Base-by-base conservation (phyloP, 768 basidiomycete species). In the Auricularia auricula-judae region DNA sequence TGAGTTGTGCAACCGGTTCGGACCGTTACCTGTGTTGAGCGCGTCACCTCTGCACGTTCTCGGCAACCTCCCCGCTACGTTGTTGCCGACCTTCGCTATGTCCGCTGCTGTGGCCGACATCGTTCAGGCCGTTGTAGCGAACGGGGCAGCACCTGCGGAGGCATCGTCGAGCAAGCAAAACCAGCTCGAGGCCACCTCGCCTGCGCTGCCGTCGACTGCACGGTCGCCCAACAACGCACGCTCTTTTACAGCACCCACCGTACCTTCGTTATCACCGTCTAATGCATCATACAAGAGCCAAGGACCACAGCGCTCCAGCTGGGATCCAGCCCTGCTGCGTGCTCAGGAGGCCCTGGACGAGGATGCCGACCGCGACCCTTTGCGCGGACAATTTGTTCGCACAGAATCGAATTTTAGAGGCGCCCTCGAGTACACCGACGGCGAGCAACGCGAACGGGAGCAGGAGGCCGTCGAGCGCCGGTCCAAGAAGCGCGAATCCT, bases 351-450 rank as follows among this genome's bases (percentile, higher is more conserved):
- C 10, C 21, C 23, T 58, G 29, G 56, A 64, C 16, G 63, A 64
- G 71, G 80, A 70, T 62, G 72, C 64, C 4, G 70, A 72, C 18
- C 56, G 59, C 51, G 68, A 69, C 58, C 67, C 67, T 43, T 67
- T 65, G 43, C 33, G 64, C 23, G 43, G 42, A 14, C 71, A 73
- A 67, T 80, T 81, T 65, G 70, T 71, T 8, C 71, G 70, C 1
- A 69, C 66, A n/a, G 74, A 74, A 51, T 75, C 80, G 10, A 78
- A 79, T 42, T 89, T 89, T 70, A 82, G 89, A 33, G 82, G 86
- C 54, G 87, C 80, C 7, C 72, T 90, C 64, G 86, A 89, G 68
- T 76, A 74, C 64, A 65, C 68, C 5, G 72, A 74, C 51, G 70
- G 67, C 8, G 75, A 76, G 42, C 73, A 74, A 47, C 67, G 72